Base-by-base conservation (phyloP, 1,284 basidiomycete species). In the Ganoderma meredithae region DNA sequence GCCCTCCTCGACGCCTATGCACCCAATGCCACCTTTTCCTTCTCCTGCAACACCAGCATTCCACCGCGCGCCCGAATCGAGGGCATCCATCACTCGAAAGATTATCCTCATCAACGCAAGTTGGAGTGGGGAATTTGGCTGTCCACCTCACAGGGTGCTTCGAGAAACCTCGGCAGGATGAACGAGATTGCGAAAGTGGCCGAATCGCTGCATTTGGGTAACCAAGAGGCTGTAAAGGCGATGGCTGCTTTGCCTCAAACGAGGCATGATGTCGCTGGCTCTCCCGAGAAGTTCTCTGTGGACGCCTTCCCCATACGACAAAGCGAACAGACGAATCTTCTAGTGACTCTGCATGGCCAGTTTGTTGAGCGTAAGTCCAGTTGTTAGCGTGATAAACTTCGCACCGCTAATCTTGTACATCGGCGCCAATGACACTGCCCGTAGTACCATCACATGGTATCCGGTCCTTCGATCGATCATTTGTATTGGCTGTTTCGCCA, bases 381-480 rank as follows among this genome's bases (percentile, higher is more conserved):
- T 52, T 22, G 13, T 33, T 58, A 17, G n/a, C 12, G 22, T 12
- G 15, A n/a, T 43, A 15, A 5, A 40, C 39, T 36, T 62, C 64
- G 69, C 12, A 72, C 60, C 47, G 41, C 44, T 66, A 47, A 36
- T 10, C 53, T 17, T 43, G 27, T 52, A 17, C 19, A 13, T 13
- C 22, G 27, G 10, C 12, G 43, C 61, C 43, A 7, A 13, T 67
- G 61, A 1, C 40, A 25, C 22, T 22, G 8, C 19, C 13, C 41
- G 40, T 65, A 79, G 78, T 76, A 60, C 77, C 77, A 60, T 70
- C 73, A 4, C 66, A 72, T 33, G 96, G 95, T 10, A 83, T 96
- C 33, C 90, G 97, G 56, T 98, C 96, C 7, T 99, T 99, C 79
- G 96, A 98, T 77, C 88, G 97, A 62, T 91, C 94, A 0, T 98